Conservation (phyloP, 441 rosid genomes). For the Pelargonium fulgidum region DNA sequence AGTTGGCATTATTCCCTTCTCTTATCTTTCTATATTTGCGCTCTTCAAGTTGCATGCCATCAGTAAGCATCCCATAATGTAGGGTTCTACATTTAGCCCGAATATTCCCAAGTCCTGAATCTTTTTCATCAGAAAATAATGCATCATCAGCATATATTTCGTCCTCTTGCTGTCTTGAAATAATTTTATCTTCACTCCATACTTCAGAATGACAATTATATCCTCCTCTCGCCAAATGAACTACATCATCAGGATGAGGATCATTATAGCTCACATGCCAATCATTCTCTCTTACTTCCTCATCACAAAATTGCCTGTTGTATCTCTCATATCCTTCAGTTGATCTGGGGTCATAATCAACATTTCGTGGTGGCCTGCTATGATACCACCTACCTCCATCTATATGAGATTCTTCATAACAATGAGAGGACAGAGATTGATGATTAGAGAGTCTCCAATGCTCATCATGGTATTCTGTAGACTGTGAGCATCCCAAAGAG, state of each 20-base stretch:
- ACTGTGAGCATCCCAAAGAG: constrained; percentile 28
- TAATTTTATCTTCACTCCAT: constrained; percentile 24
- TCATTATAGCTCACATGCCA: constrained; percentile 20
- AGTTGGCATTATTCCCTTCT: constrained; percentile 24
- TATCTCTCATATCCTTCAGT: constrained; percentile 21
- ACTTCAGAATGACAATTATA: constrained; percentile 23
- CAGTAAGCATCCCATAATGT: constrained; percentile 20
- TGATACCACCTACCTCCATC: constrained; percentile 29
- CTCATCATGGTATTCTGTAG: constrained; percentile 29
- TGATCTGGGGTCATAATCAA: constrained; percentile 23
- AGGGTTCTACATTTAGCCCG: constrained; percentile 24
- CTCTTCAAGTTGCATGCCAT: constrained; percentile 24
- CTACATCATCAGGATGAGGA: constrained; percentile 19
- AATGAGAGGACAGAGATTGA: constrained; percentile 21
- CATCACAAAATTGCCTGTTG: constrained; percentile 19
- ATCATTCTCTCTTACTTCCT: constrained; percentile 25
- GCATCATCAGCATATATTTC: constrained; percentile 25
- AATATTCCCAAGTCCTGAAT: constrained; percentile 24
- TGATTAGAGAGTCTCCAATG: constrained; percentile 20
- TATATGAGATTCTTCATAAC: constrained; percentile 25
- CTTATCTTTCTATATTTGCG: constrained; percentile 20
- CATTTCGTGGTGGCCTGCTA: constrained; percentile 19
- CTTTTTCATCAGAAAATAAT: constrained; percentile 22
- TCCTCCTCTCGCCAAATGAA: constrained; percentile 25
- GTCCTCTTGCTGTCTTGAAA: constrained; percentile 27